Conservation (phyloP, 352 stramenopile species). For the Phytophthora vignae region DNA sequence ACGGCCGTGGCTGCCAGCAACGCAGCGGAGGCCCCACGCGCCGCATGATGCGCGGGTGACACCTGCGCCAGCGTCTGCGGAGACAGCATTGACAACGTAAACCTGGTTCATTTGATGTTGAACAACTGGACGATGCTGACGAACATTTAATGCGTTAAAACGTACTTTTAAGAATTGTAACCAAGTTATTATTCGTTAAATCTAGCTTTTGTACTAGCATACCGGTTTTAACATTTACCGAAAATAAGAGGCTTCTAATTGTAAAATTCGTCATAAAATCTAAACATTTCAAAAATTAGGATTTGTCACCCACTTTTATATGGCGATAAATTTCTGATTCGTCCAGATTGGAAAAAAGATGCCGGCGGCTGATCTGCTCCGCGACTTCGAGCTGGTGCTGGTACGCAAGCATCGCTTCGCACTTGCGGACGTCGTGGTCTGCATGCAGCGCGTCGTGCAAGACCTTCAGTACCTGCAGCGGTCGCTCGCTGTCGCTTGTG, state of each 20-base stretch:
- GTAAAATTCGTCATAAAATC: too few relatives aligned
- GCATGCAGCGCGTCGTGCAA: conserved; percentile 14
- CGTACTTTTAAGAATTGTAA: not conserved
- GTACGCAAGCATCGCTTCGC: conserved; percentile 50
- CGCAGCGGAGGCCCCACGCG: conserved; percentile 40
- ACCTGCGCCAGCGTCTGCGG: not conserved
- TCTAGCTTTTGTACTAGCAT: too few relatives aligned
- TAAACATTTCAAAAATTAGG: too few relatives aligned
- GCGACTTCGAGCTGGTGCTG: conserved; percentile 58
- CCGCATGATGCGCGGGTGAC: conserved; percentile 38
- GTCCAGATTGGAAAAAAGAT: not conserved
- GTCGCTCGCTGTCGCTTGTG: not conserved
- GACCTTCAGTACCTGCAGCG: conserved; percentile 25
- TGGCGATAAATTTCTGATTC: not conserved
- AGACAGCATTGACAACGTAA: not conserved
- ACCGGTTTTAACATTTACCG: too few relatives aligned
- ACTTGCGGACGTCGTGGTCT: conserved; percentile 36
- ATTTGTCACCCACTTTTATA: too few relatives aligned
- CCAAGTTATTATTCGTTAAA: too few relatives aligned
- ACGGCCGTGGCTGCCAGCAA: conserved; percentile 32
- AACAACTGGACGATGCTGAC: not conserved
- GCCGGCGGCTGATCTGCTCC: conserved; percentile 14
- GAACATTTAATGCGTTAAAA: not conserved
- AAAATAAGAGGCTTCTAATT: too few relatives aligned
- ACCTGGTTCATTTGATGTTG: not conserved